Evolutionary conservation across 2,329 filamentous ascomycete species (phyloP).

Genomic region (Xenosphaeropsis pyriputrescens): DNA sequence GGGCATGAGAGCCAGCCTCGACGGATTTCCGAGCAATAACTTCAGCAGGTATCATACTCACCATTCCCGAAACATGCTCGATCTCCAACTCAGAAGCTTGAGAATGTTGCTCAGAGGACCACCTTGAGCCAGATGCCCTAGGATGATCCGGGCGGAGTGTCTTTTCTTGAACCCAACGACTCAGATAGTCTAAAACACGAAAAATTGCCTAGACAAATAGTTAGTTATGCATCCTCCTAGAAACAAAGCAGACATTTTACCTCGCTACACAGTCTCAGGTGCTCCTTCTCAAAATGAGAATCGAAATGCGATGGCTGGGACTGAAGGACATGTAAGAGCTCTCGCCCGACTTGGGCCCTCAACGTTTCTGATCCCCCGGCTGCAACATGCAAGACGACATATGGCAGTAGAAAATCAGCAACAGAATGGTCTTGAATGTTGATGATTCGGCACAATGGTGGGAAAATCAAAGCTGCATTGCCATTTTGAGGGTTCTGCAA

Average conservation of each 20-base stretch:
- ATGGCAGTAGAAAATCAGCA: slow-evolving; percentile 78
- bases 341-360: slow-evolving; percentile 49
- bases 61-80: slow-evolving; percentile 53
- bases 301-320: slow-evolving; percentile 30
- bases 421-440: slow-evolving; percentile 76
- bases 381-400: slow-evolving; percentile 70
- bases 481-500: slow-evolving; percentile 62
- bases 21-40: slow-evolving; percentile 71
- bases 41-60: slow-evolving; percentile 55
- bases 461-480: slow-evolving; percentile 66
- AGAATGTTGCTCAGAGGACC: slow-evolving; percentile 1
- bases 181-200: slow-evolving; percentile 78
- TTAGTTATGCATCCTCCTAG: slow-evolving; percentile 2
- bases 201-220: slow-evolving; percentile 60
- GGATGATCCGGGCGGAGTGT: slow-evolving; percentile 8
- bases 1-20: slow-evolving; percentile 86
- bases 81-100: slow-evolving; percentile 23
- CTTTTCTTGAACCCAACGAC: slow-evolving; percentile 72
- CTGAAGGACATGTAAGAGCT: slow-evolving; percentile 62
- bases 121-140: slow-evolving; percentile 2
- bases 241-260: slow-evolving; percentile 28
- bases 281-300: slow-evolving; percentile 50
- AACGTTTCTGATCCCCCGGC: slow-evolving; percentile 54
- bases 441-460: slow-evolving; percentile 68
- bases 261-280: slow-evolving; percentile 76